Percentiles rank a stretch among this genome's conserved stretches.
These are phyloP conservation scores for Naganishia onofrii DNA, from an alignment of 768 basidiomycete species.

Conservation along the genomic window DNA sequence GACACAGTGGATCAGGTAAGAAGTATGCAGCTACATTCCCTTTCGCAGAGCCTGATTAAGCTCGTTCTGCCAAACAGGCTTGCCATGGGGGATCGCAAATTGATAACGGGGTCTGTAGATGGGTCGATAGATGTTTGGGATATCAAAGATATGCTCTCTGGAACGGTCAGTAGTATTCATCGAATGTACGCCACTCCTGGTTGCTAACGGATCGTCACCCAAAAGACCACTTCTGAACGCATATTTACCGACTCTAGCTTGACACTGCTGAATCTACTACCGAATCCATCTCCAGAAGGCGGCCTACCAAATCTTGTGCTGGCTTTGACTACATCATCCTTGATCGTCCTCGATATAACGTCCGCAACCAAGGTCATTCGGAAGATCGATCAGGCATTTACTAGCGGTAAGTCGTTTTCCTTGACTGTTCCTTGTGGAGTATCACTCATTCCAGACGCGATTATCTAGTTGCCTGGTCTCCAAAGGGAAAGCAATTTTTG, in stretches of 20 bases:
- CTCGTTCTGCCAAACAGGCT: not conserved
- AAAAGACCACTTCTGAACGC: conserved; percentile 41
- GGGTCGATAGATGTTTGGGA: conserved; percentile 21
- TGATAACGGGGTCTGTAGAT: conserved; percentile 6
- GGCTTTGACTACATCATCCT: conserved; percentile 20
- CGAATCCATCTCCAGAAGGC: conserved; percentile 41
- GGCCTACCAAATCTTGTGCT: conserved; percentile 31
- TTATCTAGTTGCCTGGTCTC: conserved; percentile 50
- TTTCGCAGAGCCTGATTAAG: not conserved
- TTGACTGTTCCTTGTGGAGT: not conserved
- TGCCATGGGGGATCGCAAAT: conserved; percentile 33
- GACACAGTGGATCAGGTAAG: conserved; percentile 43
- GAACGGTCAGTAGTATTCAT: conserved; percentile 33
- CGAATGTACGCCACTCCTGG: conserved; percentile 10
- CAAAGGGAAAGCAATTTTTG: conserved; percentile 55
- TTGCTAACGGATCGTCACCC: not conserved
- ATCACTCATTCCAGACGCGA: conserved; percentile 17
- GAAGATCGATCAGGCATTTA: conserved; percentile 32
- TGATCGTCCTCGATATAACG: conserved; percentile 41
- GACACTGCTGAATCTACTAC: conserved; percentile 44
- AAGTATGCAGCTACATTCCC: not conserved
- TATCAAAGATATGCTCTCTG: conserved; percentile 39
- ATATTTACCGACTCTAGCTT: conserved; percentile 33
- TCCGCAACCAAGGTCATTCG: conserved; percentile 2
- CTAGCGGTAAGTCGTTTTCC: conserved; percentile 36